phyloP scores from a whole-genome alignment of 306 rosid species.

The Chamaecrista fasciculata region DNA sequence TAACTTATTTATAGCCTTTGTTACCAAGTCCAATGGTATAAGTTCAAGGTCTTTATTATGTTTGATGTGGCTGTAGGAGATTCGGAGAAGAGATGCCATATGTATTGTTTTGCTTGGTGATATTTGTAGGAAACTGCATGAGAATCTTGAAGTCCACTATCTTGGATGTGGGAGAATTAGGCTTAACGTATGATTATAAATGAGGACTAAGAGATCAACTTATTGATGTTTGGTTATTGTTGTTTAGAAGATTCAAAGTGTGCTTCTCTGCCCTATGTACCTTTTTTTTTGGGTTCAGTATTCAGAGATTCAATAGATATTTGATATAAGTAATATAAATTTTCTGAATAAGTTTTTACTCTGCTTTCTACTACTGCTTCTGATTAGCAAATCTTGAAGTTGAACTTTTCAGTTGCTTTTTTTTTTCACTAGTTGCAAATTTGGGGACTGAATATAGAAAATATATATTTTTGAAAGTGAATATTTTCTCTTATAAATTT shows the following conservation, averaged over 20 bases:
- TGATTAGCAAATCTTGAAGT: constrained; percentile 1
- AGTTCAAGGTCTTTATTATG: background rate
- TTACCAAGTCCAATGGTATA: background rate
- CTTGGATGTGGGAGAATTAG: constrained; percentile 17
- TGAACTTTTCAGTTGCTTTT: background rate
- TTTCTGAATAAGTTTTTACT: background rate
- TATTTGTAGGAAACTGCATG: background rate
- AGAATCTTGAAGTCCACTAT: constrained; percentile 1
- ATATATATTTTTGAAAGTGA: background rate
- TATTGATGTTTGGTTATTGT: constrained; percentile 20
- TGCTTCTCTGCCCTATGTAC: background rate
- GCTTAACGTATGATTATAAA: constrained; percentile 13
- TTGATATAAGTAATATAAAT: no score
- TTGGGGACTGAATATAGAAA: constrained; percentile 11
- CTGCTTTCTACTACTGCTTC: constrained; percentile 19
- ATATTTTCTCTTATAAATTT: constrained; percentile 13
- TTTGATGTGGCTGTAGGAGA: background rate
- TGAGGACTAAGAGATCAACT: constrained; percentile 6
- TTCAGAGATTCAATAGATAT: background rate
- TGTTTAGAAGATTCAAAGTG: constrained; percentile 1
- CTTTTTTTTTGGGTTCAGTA: background rate
- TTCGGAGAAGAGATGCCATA: background rate
- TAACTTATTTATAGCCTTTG: constrained; percentile 6
- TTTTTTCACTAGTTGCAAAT: background rate
- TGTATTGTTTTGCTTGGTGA: background rate